A percentile compares a stretch with the other conserved stretches of the same genome.
Conservation (phyloP, 2,329 filamentous ascomycete species). For the Calonectria montana region DNA sequence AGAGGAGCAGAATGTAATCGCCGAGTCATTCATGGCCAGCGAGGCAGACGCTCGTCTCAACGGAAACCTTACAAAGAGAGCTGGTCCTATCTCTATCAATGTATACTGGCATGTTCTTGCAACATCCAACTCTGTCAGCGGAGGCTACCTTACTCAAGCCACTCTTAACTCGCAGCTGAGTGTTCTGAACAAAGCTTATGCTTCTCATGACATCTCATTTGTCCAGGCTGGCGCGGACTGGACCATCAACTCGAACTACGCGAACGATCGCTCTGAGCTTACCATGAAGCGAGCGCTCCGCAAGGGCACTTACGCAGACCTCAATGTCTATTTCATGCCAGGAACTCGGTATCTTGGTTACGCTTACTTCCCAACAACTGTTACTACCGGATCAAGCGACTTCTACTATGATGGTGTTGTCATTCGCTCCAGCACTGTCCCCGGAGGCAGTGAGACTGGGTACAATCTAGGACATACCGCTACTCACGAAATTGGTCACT, state of each 20-base stretch:
- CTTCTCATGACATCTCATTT: constrained; percentile 57
- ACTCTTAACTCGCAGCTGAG: constrained; percentile 51
- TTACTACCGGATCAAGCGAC: constrained; percentile 16
- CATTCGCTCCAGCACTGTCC: constrained; percentile 51
- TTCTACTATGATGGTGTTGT: constrained; percentile 55
- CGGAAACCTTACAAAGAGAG: neutral
- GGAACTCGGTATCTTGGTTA: constrained; percentile 49
- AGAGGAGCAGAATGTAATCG: constrained; percentile 13
- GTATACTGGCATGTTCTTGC: constrained; percentile 42
- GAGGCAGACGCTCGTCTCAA: constrained; percentile 2
- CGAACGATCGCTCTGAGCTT: constrained; percentile 51
- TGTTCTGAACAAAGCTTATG: constrained; percentile 58
- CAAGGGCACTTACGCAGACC: constrained; percentile 55
- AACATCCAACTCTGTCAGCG: constrained; percentile 29
- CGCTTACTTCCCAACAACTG: constrained; percentile 56
- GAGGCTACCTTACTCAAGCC: constrained; percentile 31
- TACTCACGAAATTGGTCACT: constrained; percentile 54
- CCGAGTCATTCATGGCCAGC: constrained; percentile 10
- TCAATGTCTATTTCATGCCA: constrained; percentile 50
- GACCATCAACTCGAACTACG: constrained; percentile 61
- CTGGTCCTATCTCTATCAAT: constrained; percentile 29
- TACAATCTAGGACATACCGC: constrained; percentile 46
- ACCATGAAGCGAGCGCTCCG: constrained; percentile 59
- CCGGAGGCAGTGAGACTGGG: constrained; percentile 49
- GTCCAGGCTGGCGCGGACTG: constrained; percentile 55